A percentile compares a stretch with the other conserved stretches of the same genome.
These are phyloP conservation scores for Quercus tomentella DNA, from an alignment of 331 rosid species.

Conservation along the genomic window DNA sequence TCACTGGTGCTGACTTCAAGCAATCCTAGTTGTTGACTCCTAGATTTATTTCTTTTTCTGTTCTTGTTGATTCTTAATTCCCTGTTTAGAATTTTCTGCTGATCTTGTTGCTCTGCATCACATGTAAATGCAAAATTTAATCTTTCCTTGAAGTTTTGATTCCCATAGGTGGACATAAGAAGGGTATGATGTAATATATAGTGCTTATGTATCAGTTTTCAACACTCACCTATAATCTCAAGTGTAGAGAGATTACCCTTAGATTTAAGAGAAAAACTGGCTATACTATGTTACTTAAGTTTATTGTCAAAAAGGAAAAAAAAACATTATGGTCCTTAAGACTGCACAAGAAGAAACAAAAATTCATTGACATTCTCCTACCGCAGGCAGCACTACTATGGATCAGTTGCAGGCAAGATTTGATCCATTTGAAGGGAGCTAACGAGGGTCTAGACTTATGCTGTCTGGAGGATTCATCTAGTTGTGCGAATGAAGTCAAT, in stretches of 20 bases:
- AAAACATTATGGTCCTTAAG: not conserved
- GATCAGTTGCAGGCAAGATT: slow-evolving; percentile 59
- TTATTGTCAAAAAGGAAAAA: too few relatives aligned
- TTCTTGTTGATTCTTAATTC: not conserved
- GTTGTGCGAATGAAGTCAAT: slow-evolving; percentile 28
- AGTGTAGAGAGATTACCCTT: not conserved
- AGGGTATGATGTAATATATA: not conserved
- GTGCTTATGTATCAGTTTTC: not conserved
- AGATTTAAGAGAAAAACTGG: not conserved
- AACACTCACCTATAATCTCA: not conserved
- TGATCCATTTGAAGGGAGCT: slow-evolving; percentile 45
- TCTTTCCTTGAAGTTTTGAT: not conserved
- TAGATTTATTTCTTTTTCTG: too few relatives aligned
- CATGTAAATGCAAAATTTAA: not conserved
- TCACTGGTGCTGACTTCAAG: too few relatives aligned
- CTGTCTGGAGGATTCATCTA: slow-evolving; percentile 32
- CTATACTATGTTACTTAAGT: not conserved
- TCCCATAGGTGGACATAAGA: not conserved
- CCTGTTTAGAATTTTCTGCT: not conserved
- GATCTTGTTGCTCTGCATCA: not conserved
- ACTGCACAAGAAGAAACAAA: slow-evolving; percentile 21
- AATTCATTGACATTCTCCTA: slow-evolving; percentile 30
- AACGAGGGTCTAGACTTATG: slow-evolving; percentile 33
- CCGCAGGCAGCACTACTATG: slow-evolving; percentile 67
- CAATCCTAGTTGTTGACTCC: too few relatives aligned